Evolutionary conservation across 2,329 filamentous ascomycete species (phyloP).

Genomic region (Diaporthe vaccinii): DNA sequence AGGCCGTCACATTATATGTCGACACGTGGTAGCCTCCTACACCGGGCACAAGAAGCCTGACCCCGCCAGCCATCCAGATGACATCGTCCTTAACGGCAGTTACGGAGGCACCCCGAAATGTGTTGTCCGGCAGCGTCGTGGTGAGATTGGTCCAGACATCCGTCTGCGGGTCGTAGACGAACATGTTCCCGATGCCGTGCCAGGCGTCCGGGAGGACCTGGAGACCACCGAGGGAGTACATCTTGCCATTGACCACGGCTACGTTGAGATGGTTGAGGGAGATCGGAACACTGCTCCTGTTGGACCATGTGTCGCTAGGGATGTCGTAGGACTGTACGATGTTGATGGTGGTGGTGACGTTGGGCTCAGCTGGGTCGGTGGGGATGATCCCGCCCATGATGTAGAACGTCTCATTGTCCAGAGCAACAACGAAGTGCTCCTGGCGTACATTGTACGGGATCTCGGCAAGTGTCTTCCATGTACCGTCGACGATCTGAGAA

Average conservation of each 20-base stretch:
- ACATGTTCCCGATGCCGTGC: slow-evolving; percentile 47
- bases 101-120: slow-evolving; percentile 50
- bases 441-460: slow-evolving; percentile 47
- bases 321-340: slow-evolving; percentile 51
- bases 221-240: slow-evolving; percentile 57
- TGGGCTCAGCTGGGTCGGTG: slow-evolving; percentile 34
- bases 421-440: slow-evolving; percentile 47
- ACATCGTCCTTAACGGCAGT: slow-evolving; percentile 49
- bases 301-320: slow-evolving; percentile 47
- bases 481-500: slow-evolving; percentile 29
- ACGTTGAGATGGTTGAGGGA: slow-evolving; percentile 55
- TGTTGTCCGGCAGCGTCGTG: slow-evolving; percentile 46
- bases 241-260: slow-evolving; percentile 51
- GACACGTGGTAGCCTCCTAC: slow-evolving; percentile 44
- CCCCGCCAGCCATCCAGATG: slow-evolving; percentile 56
- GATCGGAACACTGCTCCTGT: slow-evolving; percentile 47
- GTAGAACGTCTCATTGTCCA: slow-evolving; percentile 44
- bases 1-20: slow-evolving; percentile 49
- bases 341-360: slow-evolving; percentile 43
- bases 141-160: slow-evolving; percentile 49
- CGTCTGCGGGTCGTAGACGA: slow-evolving; percentile 48
- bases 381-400: slow-evolving; percentile 48
- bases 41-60: slow-evolving; percentile 45
- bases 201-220: slow-evolving; percentile 45
- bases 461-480: slow-evolving; percentile 45